A percentile compares a stretch with the other conserved stretches of the same genome.
Conservation (phyloP, 140 eudicot species). For the Senecio squalidus region DNA sequence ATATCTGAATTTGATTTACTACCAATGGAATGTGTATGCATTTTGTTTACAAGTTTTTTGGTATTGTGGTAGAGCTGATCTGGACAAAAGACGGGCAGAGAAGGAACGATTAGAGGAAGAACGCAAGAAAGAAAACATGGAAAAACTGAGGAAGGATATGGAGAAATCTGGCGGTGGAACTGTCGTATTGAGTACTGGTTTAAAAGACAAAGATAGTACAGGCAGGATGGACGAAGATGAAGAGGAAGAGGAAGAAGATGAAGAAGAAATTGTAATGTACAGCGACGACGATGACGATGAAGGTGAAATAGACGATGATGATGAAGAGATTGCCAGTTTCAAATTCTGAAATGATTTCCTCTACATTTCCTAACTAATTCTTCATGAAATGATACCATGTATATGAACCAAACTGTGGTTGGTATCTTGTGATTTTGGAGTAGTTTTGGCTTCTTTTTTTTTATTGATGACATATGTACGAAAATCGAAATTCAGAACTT, state of each 20-base stretch:
- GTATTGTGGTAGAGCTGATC: conserved; percentile 52
- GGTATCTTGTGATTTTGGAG: conserved; percentile 3
- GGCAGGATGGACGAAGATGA: conserved; percentile 50
- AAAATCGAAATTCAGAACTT: too few species aligned
- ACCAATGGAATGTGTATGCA: too few species aligned
- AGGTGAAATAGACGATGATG: conserved; percentile 48
- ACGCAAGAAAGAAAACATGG: conserved; percentile 81
- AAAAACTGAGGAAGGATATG: conserved; percentile 89
- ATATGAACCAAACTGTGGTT: conserved; percentile 5
- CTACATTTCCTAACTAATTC: background rate
- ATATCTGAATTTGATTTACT: background rate
- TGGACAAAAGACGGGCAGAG: conserved; percentile 75
- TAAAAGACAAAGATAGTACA: conserved; percentile 43
- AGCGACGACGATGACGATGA: conserved; percentile 49
- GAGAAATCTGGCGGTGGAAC: conserved; percentile 78
- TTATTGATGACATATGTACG: too few species aligned
- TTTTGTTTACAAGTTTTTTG: background rate
- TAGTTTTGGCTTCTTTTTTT: too few species aligned
- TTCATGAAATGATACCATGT: background rate
- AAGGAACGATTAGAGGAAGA: conserved; percentile 76
- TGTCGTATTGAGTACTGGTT: conserved; percentile 79
- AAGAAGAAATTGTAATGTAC: conserved; percentile 28
- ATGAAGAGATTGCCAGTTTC: conserved; percentile 61
- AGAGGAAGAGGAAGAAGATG: conserved; percentile 48
- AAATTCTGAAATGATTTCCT: conserved; percentile 14